These are phyloP conservation scores for Corymbia maculata DNA, from an alignment of 345 rosid species.

Conservation along the genomic window DNA sequence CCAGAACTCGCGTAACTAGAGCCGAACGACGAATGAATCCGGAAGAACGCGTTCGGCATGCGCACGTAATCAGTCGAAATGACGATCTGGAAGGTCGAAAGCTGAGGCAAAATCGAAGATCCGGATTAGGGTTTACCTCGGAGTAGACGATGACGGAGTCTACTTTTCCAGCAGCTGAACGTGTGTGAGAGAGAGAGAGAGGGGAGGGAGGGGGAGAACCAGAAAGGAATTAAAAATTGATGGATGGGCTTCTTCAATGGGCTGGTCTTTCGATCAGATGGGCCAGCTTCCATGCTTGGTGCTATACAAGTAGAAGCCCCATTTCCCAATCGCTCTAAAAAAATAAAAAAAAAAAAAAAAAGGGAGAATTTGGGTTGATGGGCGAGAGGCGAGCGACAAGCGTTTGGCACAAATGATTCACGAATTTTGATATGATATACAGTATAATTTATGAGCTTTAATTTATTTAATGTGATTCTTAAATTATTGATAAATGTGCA, in stretches of 20 bases:
- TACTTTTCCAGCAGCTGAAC: background rate
- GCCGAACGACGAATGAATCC: background rate
- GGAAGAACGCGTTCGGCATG: background rate
- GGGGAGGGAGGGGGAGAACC: background rate
- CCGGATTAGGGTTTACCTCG: background rate
- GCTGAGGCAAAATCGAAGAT: background rate
- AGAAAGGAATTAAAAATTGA: background rate
- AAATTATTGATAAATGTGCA: background rate
- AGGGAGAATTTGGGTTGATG: background rate
- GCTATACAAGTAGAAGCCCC: background rate
- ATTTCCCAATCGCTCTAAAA: background rate
- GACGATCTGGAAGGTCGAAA: background rate
- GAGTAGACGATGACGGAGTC: background rate
- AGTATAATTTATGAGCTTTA: fast-evolving
- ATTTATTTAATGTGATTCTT: fast-evolving
- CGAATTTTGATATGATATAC: background rate
- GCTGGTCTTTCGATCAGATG: background rate
- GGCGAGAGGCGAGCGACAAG: background rate
- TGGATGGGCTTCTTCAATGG: background rate
- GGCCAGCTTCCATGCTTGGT: background rate
- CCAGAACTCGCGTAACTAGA: background rate
- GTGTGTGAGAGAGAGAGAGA: background rate
- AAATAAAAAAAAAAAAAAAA: no score
- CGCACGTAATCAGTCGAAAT: background rate
- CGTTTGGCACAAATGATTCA: fast-evolving